Conservation (phyloP, 306 rosid species). For the Fragaria vesca region DNA sequence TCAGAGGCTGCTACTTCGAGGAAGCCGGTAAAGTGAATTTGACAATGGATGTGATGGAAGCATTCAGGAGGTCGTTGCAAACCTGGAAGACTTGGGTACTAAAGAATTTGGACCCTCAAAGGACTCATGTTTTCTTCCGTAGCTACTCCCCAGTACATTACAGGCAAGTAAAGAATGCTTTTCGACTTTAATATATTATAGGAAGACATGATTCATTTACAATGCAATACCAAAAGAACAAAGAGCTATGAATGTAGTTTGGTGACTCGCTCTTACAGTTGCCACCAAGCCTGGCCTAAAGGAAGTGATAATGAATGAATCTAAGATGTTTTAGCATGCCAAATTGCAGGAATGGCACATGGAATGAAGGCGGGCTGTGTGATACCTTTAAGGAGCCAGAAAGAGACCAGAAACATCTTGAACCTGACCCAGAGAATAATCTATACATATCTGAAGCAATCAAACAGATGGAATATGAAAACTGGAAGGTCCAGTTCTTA, state of each 20-base stretch:
- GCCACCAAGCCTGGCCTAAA: constrained; percentile 1
- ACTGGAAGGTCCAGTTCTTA: constrained; percentile 55
- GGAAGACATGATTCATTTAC: not conserved
- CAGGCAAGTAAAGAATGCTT: constrained; percentile 48
- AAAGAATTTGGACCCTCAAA: constrained; percentile 43
- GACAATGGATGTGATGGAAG: constrained; percentile 66
- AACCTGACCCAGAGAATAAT: constrained; percentile 60
- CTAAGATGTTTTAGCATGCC: constrained; percentile 12
- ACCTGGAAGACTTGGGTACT: constrained; percentile 82
- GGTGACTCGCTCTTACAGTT: not conserved
- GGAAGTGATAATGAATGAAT: constrained; percentile 12
- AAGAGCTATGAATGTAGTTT: not conserved
- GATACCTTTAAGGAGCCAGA: constrained; percentile 54
- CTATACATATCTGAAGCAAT: constrained; percentile 50
- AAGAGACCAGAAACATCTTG: constrained; percentile 42
- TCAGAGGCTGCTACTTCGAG: constrained; percentile 75
- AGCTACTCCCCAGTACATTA: constrained; percentile 77
- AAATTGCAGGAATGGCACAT: constrained; percentile 73
- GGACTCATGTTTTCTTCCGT: constrained; percentile 64
- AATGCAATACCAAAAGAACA: constrained; percentile 3
- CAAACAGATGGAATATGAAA: constrained; percentile 59
- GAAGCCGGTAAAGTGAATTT: constrained; percentile 55
- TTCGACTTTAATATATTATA: not conserved
- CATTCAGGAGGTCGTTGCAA: constrained; percentile 61
- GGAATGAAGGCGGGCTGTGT: constrained; percentile 74